phyloP scores from a whole-genome alignment of 2,329 filamentous ascomycete species.

The Ophiocordyceps robertsii region DNA sequence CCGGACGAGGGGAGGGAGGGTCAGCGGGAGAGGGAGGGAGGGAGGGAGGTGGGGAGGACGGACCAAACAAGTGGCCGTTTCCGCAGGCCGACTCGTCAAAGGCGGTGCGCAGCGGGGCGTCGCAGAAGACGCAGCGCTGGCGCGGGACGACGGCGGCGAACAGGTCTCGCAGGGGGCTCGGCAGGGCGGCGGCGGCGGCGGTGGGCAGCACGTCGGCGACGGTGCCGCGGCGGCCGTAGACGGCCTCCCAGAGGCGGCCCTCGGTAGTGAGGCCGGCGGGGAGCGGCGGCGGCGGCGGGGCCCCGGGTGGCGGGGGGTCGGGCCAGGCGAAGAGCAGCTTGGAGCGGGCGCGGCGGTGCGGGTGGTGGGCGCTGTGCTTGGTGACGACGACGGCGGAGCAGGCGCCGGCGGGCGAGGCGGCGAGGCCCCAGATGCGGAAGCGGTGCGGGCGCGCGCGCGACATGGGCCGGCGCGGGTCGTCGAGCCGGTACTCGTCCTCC shows the following conservation, averaged over 20 bases:
- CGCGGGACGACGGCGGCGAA: constrained; percentile 21
- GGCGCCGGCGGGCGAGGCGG: constrained; percentile 36
- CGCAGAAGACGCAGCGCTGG: constrained; percentile 36
- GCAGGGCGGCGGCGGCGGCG: constrained; percentile 3
- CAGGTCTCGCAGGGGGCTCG: constrained; percentile 18
- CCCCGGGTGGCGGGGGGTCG: not conserved
- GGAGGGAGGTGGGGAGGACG: constrained; percentile 5
- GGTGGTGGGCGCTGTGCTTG: constrained; percentile 32
- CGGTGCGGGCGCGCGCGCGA: constrained; percentile 34
- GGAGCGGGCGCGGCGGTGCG: constrained; percentile 26
- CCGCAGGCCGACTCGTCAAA: constrained; percentile 23
- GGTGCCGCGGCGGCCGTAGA: constrained; percentile 38
- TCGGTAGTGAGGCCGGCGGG: constrained; percentile 32
- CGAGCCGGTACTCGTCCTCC: constrained; percentile 6
- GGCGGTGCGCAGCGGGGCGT: constrained; percentile 16
- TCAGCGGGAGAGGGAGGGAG: not conserved
- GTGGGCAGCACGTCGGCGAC: constrained; percentile 25
- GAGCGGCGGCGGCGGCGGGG: not conserved
- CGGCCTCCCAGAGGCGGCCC: constrained; percentile 41
- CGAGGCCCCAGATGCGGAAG: constrained; percentile 39
- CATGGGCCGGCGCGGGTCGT: constrained; percentile 12
- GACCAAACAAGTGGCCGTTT: constrained; percentile 27
- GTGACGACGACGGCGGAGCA: constrained; percentile 37
- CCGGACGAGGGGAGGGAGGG: no score
- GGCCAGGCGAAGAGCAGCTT: constrained; percentile 24